A percentile compares a stretch with the other conserved stretches of the same genome.
These are phyloP conservation scores for Eucalyptus rudis DNA, from an alignment of 345 rosid genomes.

Conservation along the genomic window DNA sequence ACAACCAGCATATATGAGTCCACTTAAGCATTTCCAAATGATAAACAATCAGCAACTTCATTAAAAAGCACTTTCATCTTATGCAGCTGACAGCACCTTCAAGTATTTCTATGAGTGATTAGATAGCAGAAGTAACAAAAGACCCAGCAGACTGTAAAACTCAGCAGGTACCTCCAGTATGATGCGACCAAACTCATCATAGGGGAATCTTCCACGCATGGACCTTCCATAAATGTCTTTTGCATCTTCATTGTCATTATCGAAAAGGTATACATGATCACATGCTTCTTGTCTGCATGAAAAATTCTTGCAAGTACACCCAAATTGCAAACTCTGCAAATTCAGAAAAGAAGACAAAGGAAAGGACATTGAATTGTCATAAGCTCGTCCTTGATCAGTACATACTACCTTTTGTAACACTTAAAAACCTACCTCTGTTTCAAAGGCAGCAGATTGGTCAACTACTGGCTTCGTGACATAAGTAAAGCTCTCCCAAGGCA, in stretches of 20 bases:
- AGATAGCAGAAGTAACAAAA: neutral
- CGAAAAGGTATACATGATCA: slow-evolving; percentile 92
- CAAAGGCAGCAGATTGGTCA: slow-evolving; percentile 33
- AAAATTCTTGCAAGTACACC: slow-evolving; percentile 55
- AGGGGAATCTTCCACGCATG: slow-evolving; percentile 71
- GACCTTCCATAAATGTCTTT: slow-evolving; percentile 72
- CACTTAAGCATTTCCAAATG: neutral
- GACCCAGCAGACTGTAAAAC: neutral
- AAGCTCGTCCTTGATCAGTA: neutral
- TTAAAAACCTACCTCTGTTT: slow-evolving; percentile 38
- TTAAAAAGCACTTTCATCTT: neutral
- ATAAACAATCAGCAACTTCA: neutral
- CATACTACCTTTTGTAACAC: neutral
- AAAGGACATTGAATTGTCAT: neutral
- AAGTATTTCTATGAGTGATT: neutral
- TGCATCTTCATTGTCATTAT: slow-evolving; percentile 85
- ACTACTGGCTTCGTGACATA: slow-evolving; percentile 55
- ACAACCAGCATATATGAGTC: neutral
- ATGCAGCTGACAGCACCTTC: neutral
- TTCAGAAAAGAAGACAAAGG: neutral
- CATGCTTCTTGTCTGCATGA: slow-evolving; percentile 61
- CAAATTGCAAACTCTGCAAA: slow-evolving; percentile 57
- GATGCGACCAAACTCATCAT: slow-evolving; percentile 67
- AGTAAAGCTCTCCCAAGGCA: slow-evolving; percentile 78
- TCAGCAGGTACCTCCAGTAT: slow-evolving; percentile 63